A percentile compares a stretch with the other conserved stretches of the same genome.
phyloP scores from a whole-genome alignment of 2,329 filamentous ascomycete genomes.

The Diaporthe humulicola region DNA sequence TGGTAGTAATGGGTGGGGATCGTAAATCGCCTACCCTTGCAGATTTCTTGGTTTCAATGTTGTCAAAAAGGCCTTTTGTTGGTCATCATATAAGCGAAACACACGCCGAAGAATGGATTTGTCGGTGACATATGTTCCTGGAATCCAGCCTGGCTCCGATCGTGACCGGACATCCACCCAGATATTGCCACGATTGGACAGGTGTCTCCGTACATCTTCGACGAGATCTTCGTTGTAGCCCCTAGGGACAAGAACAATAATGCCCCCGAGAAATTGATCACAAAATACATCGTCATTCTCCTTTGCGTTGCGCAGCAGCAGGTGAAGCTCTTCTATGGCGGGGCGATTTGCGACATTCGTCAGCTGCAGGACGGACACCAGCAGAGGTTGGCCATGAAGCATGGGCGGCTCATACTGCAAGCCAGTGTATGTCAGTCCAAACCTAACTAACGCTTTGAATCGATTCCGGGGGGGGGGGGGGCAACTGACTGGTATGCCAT shows the following conservation, averaged over 20 bases:
- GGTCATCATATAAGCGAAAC: constrained; percentile 16
- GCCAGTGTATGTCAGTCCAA: not conserved
- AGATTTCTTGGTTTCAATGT: not conserved
- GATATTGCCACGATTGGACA: not conserved
- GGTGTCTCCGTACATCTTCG: not conserved
- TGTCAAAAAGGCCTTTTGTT: constrained; percentile 18
- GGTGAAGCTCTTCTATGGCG: not conserved
- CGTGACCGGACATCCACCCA: not conserved
- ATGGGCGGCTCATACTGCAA: not conserved
- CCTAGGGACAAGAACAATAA: not conserved
- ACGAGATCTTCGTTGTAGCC: not conserved
- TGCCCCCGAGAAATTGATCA: not conserved
- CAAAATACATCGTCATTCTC: constrained; percentile 2
- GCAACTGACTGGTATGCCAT: not conserved
- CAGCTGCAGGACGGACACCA: not conserved
- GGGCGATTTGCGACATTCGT: not conserved
- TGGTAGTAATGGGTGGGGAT: not conserved
- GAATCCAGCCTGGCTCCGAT: not conserved
- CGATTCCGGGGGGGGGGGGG: not conserved
- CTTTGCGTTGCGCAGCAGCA: not conserved
- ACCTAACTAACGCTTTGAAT: not conserved
- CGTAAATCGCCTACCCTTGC: not conserved
- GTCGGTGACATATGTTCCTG: not conserved
- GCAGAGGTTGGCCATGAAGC: not conserved
- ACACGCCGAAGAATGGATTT: not conserved